Evolutionary conservation across 1,284 basidiomycete genomes (phyloP).

Genomic region (Rhodotorula sp.): DNA sequence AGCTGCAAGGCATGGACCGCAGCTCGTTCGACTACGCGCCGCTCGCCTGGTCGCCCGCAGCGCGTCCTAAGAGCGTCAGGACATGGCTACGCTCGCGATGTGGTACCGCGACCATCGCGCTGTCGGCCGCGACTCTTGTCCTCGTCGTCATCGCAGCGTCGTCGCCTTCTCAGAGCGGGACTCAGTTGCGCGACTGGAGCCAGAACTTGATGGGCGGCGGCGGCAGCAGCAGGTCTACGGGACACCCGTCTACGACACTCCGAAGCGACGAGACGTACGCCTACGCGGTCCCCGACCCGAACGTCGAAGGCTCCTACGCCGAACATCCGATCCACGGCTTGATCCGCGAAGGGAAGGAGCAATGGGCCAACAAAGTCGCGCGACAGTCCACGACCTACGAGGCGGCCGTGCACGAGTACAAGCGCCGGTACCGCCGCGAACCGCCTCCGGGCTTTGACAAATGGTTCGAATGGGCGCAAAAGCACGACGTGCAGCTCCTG

Average conservation of each 20-base stretch:
- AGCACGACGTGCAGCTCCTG: slow-evolving; percentile 35
- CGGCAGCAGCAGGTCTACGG: not conserved
- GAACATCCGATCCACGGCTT: slow-evolving; percentile 35
- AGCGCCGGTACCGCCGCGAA: slow-evolving; percentile 29
- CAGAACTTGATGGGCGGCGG: not conserved
- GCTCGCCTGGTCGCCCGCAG: not conserved
- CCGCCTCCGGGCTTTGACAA: slow-evolving; percentile 40
- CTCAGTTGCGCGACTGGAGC: not conserved
- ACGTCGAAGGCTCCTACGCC: slow-evolving; percentile 9
- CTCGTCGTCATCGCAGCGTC: no score
- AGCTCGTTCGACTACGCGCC: not conserved
- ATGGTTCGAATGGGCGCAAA: slow-evolving; percentile 34
- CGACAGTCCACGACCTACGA: slow-evolving; percentile 26
- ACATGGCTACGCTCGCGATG: not conserved
- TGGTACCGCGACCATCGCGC: not conserved
- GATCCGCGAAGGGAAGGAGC: slow-evolving; percentile 17
- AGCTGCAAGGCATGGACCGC: not conserved
- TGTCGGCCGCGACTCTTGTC: not conserved
- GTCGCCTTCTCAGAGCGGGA: no score
- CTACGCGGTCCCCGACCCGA: not conserved
- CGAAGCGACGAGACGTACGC: not conserved
- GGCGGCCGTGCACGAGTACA: slow-evolving; percentile 41
- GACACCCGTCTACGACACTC: not conserved
- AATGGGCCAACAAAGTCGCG: slow-evolving; percentile 27
- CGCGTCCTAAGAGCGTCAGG: not conserved